These are phyloP conservation scores for Ogataea populi-albae DNA, from an alignment of 805 yeast genomes.

Conservation along the genomic window DNA sequence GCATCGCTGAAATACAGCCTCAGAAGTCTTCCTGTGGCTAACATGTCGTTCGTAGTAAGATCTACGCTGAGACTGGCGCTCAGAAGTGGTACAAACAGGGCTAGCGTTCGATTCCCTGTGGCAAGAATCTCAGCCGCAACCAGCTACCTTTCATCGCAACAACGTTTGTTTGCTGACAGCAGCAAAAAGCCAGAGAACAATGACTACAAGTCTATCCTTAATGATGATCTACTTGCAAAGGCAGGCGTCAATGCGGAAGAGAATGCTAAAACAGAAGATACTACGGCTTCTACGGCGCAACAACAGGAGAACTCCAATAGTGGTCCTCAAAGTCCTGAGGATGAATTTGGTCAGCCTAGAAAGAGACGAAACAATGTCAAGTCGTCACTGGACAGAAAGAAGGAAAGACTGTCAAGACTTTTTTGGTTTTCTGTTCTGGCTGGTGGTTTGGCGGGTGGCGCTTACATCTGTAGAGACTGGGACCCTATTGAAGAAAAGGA, in stretches of 20 bases:
- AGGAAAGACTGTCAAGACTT: slow-evolving; percentile 77
- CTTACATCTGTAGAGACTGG: slow-evolving; percentile 81
- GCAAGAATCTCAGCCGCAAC: too few relatives aligned
- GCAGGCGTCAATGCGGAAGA: slow-evolving; percentile 73
- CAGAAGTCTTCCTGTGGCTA: slow-evolving; percentile 1
- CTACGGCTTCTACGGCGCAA: slow-evolving; percentile 8
- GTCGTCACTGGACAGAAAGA: slow-evolving; percentile 73
- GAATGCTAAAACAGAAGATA: slow-evolving; percentile 4
- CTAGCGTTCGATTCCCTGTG: too few relatives aligned
- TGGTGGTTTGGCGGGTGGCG: slow-evolving; percentile 49
- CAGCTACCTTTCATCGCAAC: too few relatives aligned
- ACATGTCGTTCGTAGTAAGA: slow-evolving; percentile 7
- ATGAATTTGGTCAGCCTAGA: slow-evolving; percentile 33
- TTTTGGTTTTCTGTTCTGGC: slow-evolving; percentile 61
- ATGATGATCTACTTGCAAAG: slow-evolving; percentile 76
- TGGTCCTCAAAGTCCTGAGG: slow-evolving; percentile 14
- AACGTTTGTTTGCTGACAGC: slow-evolving; percentile 23
- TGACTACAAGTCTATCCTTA: slow-evolving; percentile 53
- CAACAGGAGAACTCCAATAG: slow-evolving; percentile 10
- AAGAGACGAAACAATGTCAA: slow-evolving; percentile 54
- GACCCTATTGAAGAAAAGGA: slow-evolving; percentile 68
- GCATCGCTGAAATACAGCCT: too few relatives aligned
- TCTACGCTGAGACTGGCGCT: slow-evolving; percentile 9
- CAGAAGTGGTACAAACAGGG: slow-evolving; percentile 4
- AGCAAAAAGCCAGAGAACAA: slow-evolving; percentile 21